These are phyloP conservation scores for Gossypium rotundifolium DNA, from an alignment of 345 rosid species.

Conservation along the genomic window DNA sequence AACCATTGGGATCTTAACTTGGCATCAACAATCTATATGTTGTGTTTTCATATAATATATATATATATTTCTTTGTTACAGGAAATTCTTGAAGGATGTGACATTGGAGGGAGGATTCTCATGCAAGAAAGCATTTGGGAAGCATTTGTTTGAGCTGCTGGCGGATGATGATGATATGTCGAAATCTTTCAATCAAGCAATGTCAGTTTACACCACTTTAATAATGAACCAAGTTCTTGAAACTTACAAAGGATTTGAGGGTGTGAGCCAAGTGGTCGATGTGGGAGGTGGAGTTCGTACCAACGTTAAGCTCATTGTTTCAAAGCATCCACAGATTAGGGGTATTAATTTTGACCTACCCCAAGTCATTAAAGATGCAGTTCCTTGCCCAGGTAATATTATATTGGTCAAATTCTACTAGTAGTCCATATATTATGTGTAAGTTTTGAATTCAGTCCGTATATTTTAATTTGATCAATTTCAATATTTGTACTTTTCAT, in stretches of 20 bases:
- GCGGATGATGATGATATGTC: constrained; percentile 10
- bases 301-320: constrained; percentile 23
- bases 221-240: constrained; percentile 31
- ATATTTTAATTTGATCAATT: too few relatives aligned
- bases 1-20: too few relatives aligned
- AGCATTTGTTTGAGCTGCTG: constrained; percentile 24
- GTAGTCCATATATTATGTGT: too few relatives aligned
- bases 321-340: constrained; percentile 37
- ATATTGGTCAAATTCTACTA: too few relatives aligned
- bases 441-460: too few relatives aligned
- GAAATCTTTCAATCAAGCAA: constrained; percentile 22
- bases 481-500: too few relatives aligned
- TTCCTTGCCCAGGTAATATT: constrained; percentile 25
- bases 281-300: constrained; percentile 37
- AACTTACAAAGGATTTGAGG: constrained; percentile 35
- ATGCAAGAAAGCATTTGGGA: constrained; percentile 25
- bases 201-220: constrained; percentile 12
- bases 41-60: too few relatives aligned
- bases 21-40: too few relatives aligned
- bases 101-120: constrained; percentile 30
- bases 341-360: constrained; percentile 53
- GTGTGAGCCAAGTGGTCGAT: constrained; percentile 22
- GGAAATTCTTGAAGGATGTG: constrained; percentile 21
- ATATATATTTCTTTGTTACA: background rate
- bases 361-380: constrained; percentile 22